phyloP scores from a whole-genome alignment of 2,329 filamentous ascomycete genomes.

The Dactylonectria estremocensis region DNA sequence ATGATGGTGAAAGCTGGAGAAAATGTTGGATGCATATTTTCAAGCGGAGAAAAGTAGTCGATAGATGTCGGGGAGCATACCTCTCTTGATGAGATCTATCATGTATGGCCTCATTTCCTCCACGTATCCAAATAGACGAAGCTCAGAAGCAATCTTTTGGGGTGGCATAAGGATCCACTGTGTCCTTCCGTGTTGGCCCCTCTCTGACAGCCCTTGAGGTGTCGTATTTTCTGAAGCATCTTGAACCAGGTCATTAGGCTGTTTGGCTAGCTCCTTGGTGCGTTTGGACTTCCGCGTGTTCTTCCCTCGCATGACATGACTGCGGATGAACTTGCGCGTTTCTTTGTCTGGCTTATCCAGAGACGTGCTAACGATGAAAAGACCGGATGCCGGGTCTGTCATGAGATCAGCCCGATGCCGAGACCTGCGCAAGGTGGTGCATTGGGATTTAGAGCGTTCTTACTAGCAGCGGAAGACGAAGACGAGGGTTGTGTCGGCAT shows the following conservation, averaged over 20 bases:
- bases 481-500: conserved; percentile 12
- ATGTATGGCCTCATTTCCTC: conserved; percentile 34
- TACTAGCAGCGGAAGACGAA: conserved; percentile 11
- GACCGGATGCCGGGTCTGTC: conserved; percentile 11
- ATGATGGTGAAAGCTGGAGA: conserved; percentile 31
- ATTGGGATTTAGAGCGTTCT: background rate
- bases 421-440: background rate
- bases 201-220: background rate
- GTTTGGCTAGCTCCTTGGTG: conserved; percentile 8
- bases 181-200: background rate
- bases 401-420: conserved; percentile 4
- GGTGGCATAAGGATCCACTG: conserved; percentile 17
- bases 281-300: conserved; percentile 38
- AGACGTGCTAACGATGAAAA: conserved; percentile 41
- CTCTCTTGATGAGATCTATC: conserved; percentile 29
- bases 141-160: conserved; percentile 32
- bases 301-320: conserved; percentile 50
- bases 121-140: conserved; percentile 19
- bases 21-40: background rate
- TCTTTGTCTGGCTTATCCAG: conserved; percentile 39
- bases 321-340: conserved; percentile 46
- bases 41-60: background rate
- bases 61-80: background rate
- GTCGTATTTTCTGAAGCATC: background rate
- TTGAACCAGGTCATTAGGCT: background rate